Base-by-base conservation (phyloP, 305 asterid species). In the Rubia peregrina region DNA sequence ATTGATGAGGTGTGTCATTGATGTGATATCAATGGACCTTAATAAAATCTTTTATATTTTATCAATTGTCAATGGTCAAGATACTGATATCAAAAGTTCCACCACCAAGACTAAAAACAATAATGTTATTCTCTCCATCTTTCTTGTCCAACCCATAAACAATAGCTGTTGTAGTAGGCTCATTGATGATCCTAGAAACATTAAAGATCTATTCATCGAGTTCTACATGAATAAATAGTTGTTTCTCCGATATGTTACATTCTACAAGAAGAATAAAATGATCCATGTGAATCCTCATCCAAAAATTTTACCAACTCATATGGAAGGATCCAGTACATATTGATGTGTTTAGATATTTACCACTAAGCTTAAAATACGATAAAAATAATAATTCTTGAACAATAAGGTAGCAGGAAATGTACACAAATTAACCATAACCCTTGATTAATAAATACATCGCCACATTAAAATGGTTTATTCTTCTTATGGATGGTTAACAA, bases 101-200 rank as follows among this genome's bases (percentile, higher is more conserved):
- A 68, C 88, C 88, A 75, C 88, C 88, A 64, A 83, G 86, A 68
- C 81, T 84, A 73, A 84, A 84, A 46, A 81, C 88, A 14, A 84
- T 85, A 46, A 84, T 77, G 72, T 81, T 84, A 81, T 84, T 81
- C 79, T 84, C 88, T 62, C 84, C 84, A 49, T 78, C 84, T 67
- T 75, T 81, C 80, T 81, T 77, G 79, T 83, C 83, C 78, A 83
- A 75, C 41, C 84, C 81, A 62, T 83, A 81, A 72, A 85, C 88
- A 17, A 83, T 83, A 71, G 88, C 88, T 24, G 88, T 85, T 3
- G 85, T 85, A 17, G 84, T 81, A 49, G 88, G 85, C 69, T 81
- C 88, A n/a, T 81, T 83, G 40, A 81, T 81, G 61, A 83, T 81
- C 74, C 85, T 81, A 19, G 84, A 84, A 61, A 83, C 85, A 26